Evolutionary conservation across 2,329 filamentous ascomycete genomes (phyloP), one percentile per base, ranked within the genome.

Genomic region (Anthostomella pinea): DNA sequence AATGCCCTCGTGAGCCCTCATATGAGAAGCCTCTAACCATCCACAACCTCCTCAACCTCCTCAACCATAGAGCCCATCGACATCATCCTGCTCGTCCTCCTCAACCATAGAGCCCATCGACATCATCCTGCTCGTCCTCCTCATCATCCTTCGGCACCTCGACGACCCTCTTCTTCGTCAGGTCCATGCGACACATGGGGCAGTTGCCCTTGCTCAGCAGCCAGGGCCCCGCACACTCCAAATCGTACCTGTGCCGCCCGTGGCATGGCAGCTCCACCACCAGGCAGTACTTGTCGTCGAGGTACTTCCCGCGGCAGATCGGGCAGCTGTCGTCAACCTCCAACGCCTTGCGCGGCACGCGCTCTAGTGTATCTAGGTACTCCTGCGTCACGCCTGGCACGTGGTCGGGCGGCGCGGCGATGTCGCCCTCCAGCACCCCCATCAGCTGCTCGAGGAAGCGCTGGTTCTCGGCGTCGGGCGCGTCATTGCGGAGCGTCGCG

Each of bases 151-250:
- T 63, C n/a, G 60, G 55, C 40, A 68, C 64, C 29, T 54, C 54
- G 3, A 56, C 66, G 2, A 47, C 45, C 58, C 64, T 62, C 59
- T 76, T 79, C 66, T 76, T 78, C 66, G 66, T 70, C 61, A 83
- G 60, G 52, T 80, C 76, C 56, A 74, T 70, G 41, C 80, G 64
- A 57, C 79, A 82, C 64, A 83, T 66, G 24, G 79, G 79, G 56
- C 79, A 83, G 20, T 69, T 81, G 23, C 79, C 79, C 60, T 83
- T 80, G 51, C 75, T 71, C 57, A 72, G 64, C 56, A 84, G 57
- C 80, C 80, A 84, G 6, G 80, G 79, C 3, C 71, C 75, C 2
- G 83, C 77, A 51, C 80, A 84, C 62, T 84, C 80, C n/a, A 83
- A 60, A 51, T 84, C 80, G 54, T 81, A 83, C 32, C 62, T 63